Evolutionary conservation across 306 rosid genomes (phyloP), one percentile per base, ranked within the genome.

Genomic region (Cyamopsis tetragonoloba): DNA sequence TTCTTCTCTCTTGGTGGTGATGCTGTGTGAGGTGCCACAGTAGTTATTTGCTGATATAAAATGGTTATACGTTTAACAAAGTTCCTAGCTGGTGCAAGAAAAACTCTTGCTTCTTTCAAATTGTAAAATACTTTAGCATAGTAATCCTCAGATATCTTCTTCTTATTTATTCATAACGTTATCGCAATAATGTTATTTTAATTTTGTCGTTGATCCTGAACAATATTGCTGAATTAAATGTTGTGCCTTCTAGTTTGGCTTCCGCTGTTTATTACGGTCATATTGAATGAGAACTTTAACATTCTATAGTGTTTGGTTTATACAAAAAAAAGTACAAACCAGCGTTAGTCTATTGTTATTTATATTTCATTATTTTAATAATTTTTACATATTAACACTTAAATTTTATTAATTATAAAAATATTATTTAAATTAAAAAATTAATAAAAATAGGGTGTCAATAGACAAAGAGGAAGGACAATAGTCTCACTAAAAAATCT

Each of bases 41-140:
- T 48, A 20, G 72, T 67, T 64, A 43, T 34, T 26, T 60, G 20
- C 63, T 72, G 50, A 12, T 73, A 79, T 51, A 79, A 38, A 39
- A 64, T 72, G 56, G 76, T 38, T 47, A 48, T 67, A 83, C 67
- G n/a, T 55, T 80, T 70, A 71, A 77, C 66, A 73, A 42, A 62
- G 41, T 49, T 75, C 32, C 66, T 47, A 68, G 80, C 62, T 31
- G 39, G 30, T 60, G 76, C 60, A 75, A 69, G 75, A 76, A 79
- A 78, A 70, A 66, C 15, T 71, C 68, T 74, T 72, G 82, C 81
- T 46, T 64, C 73, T 71, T 50, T 71, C 69, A 68, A 81, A 79
- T 75, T 83, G 89, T 88, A 83, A 71, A 72, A 78, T 88, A 81
- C 60, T 63, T 70, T 79, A 65, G 77, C 68, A 27, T 77, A 79